A percentile compares a stretch with the other conserved stretches of the same genome.
Conservation (phyloP, 768 basidiomycete species). For the Polyporus arcularius region DNA sequence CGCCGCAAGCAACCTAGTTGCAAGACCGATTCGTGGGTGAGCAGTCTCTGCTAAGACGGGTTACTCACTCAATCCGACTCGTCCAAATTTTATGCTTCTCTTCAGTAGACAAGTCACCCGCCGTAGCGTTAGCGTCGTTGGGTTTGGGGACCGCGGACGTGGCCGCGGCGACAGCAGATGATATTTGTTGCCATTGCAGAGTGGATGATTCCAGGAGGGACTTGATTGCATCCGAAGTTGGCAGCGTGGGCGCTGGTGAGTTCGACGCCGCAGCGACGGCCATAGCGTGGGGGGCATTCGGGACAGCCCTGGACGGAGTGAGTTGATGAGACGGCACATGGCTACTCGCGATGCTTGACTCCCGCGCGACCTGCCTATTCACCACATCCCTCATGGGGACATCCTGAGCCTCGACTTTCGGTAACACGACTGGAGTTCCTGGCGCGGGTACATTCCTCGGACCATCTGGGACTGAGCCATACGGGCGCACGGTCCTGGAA, state of each 20-base stretch:
- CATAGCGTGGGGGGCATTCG: neutral
- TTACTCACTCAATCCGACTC: constrained; percentile 18
- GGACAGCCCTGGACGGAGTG: neutral
- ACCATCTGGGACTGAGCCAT: constrained; percentile 5
- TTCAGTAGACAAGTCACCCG: neutral
- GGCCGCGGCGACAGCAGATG: constrained; percentile 13
- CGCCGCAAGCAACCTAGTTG: constrained; percentile 8
- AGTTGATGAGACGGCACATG: constrained; percentile 1
- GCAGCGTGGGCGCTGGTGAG: neutral
- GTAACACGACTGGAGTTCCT: constrained; percentile 3
- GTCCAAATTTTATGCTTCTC: constrained; percentile 14
- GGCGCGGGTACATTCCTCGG: neutral
- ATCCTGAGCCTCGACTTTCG: constrained; percentile 9
- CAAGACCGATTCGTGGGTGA: neutral
- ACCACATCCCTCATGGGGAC: constrained; percentile 6
- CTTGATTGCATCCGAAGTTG: constrained; percentile 2
- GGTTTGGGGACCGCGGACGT: constrained; percentile 5
- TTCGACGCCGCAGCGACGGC: neutral
- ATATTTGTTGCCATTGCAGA: constrained; percentile 16
- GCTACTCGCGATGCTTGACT: constrained; percentile 13
- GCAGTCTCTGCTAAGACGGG: neutral
- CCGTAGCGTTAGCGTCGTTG: neutral
- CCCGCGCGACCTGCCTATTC: neutral
- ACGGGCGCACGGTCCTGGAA: neutral
- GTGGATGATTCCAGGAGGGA: constrained; percentile 7